Conservation (phyloP, 495 filamentous ascomycete genomes). For the Aspergillus leporis region DNA sequence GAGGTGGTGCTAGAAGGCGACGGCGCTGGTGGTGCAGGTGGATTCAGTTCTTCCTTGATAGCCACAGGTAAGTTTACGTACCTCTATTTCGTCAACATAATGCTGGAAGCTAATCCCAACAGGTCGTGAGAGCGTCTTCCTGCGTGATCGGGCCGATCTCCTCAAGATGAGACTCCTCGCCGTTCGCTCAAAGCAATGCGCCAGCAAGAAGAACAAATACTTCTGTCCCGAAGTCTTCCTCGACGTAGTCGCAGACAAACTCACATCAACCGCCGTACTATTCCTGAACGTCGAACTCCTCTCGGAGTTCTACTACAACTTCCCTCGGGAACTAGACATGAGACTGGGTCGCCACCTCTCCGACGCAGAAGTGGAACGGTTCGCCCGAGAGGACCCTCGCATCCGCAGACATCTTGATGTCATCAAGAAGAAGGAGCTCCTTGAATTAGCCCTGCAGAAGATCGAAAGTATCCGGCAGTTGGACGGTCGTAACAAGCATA, state of each 20-base stretch:
- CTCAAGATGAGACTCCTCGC: slow-evolving; percentile 87
- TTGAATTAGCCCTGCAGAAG: slow-evolving; percentile 90
- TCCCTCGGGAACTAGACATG: slow-evolving; percentile 87
- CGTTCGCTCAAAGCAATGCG: slow-evolving; percentile 84
- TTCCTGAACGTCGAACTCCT: slow-evolving; percentile 98
- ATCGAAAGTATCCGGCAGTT: slow-evolving; percentile 84
- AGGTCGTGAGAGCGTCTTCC: slow-evolving; percentile 92
- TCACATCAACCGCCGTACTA: slow-evolving; percentile 89
- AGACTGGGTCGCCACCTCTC: slow-evolving; percentile 82
- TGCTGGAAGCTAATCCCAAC: slow-evolving; percentile 20
- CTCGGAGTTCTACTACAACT: slow-evolving; percentile 95
- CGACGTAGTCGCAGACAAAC: slow-evolving; percentile 92
- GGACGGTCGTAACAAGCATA: slow-evolving; percentile 51
- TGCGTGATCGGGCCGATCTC: slow-evolving; percentile 84
- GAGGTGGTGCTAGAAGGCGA: slow-evolving; percentile 82
- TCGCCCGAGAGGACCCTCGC: slow-evolving; percentile 89
- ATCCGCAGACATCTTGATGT: slow-evolving; percentile 87
- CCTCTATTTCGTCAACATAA: background rate
- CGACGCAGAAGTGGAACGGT: slow-evolving; percentile 77
- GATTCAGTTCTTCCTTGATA: slow-evolving; percentile 82
- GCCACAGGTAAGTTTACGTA: slow-evolving; percentile 61
- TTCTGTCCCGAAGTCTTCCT: slow-evolving; percentile 97
- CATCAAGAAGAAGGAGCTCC: slow-evolving; percentile 84
- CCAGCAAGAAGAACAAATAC: slow-evolving; percentile 82
- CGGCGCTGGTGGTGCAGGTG: slow-evolving; percentile 80